Evolutionary conservation across 2,329 filamentous ascomycete genomes (phyloP).

Genomic region (Diplodia sapinea): DNA sequence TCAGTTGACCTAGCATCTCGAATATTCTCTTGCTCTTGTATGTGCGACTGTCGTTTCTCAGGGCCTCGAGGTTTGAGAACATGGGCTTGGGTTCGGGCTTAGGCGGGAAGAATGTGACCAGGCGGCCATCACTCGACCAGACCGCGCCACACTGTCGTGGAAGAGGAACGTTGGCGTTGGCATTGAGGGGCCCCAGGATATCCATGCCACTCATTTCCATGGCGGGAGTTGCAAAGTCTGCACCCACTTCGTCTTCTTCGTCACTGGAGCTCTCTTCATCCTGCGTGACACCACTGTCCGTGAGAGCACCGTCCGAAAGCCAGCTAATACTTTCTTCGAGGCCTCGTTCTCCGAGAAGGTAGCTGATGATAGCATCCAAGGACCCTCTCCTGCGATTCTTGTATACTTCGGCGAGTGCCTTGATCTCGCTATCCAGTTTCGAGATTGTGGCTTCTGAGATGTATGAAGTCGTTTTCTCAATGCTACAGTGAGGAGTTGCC

Average conservation of each 20-base stretch:
- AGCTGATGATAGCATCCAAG: constrained; percentile 66
- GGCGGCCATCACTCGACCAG: constrained; percentile 63
- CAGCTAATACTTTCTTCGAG: constrained; percentile 62
- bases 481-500: constrained; percentile 57
- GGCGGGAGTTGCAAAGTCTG: constrained; percentile 50
- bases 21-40: constrained; percentile 61
- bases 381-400: constrained; percentile 60
- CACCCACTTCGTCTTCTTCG: constrained; percentile 66
- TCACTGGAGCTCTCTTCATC: constrained; percentile 83
- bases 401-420: constrained; percentile 61
- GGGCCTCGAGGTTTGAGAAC: constrained; percentile 53
- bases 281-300: constrained; percentile 41
- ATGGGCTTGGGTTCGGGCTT: constrained; percentile 58
- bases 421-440: constrained; percentile 58
- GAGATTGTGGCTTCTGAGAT: constrained; percentile 59
- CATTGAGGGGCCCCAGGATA: constrained; percentile 59
- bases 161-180: constrained; percentile 68
- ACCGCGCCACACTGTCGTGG: constrained; percentile 64
- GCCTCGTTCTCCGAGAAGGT: constrained; percentile 64
- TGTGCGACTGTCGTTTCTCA: constrained; percentile 56
- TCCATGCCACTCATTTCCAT: constrained; percentile 58
- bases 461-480: constrained; percentile 62
- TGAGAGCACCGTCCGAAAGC: constrained; percentile 64
- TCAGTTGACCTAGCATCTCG: constrained; percentile 67
- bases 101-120: constrained; percentile 64